Percentiles rank a stretch among this genome's conserved stretches.
These are phyloP conservation scores for Fusarium anthophilum DNA, from an alignment of 2,329 filamentous ascomycete species.

Conservation along the genomic window DNA sequence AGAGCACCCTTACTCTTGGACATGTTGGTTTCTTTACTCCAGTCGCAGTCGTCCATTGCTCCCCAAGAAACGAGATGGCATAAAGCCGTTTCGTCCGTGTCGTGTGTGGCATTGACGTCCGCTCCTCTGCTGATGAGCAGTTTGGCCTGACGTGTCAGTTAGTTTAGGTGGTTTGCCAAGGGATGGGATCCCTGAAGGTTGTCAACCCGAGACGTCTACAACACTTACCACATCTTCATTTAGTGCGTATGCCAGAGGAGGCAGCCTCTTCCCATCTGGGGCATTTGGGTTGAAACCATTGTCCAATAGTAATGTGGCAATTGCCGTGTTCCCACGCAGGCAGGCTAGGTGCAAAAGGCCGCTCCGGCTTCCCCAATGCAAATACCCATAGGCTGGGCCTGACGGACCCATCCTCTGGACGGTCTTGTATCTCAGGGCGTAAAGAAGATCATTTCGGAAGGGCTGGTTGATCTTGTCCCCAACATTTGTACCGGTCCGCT, in stretches of 20 bases:
- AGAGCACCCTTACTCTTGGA: constrained; percentile 12
- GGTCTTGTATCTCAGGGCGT: constrained; percentile 12
- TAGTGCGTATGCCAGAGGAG: constrained; percentile 23
- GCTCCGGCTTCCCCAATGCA: constrained; percentile 13
- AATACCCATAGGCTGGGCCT: constrained; percentile 6
- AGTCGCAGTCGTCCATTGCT: not conserved
- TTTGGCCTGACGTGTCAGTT: not conserved
- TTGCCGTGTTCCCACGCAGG: constrained; percentile 29
- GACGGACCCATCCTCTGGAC: not conserved
- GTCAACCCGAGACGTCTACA: not conserved
- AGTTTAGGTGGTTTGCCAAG: constrained; percentile 2
- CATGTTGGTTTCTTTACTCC: constrained; percentile 11
- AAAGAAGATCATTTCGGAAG: constrained; percentile 12
- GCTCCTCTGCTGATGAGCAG: constrained; percentile 18
- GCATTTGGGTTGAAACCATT: constrained; percentile 6
- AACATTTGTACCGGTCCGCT: not conserved
- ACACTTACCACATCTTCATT: constrained; percentile 28
- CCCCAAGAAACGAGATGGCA: constrained; percentile 22
- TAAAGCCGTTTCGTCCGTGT: constrained; percentile 14
- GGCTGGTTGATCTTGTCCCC: constrained; percentile 1
- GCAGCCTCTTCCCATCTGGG: not conserved
- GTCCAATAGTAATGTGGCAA: constrained; percentile 15
- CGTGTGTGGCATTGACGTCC: constrained; percentile 3
- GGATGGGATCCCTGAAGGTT: not conserved
- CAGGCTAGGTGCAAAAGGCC: constrained; percentile 30